A percentile compares a stretch with the other conserved stretches of the same genome.
phyloP scores from a whole-genome alignment of 257 asterid species.

The Solanum dulcamara region DNA sequence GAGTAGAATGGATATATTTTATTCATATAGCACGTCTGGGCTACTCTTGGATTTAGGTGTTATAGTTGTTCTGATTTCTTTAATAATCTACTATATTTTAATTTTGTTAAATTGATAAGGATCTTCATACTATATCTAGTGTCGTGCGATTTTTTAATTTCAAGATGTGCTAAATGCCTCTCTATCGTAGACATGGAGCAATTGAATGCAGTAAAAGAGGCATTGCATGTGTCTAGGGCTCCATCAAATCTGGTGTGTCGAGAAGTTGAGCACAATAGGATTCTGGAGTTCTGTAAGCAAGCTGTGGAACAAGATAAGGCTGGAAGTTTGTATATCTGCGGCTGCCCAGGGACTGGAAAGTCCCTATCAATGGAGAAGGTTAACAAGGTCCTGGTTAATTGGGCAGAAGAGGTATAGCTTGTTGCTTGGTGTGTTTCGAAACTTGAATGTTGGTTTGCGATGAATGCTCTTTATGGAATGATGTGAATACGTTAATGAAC shows the following conservation, averaged over 20 bases:
- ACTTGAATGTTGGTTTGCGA: not conserved
- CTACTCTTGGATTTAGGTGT: not conserved
- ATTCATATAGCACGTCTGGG: not conserved
- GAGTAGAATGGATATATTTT: not conserved
- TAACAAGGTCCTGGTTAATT: constrained; percentile 35
- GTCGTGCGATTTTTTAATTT: not conserved
- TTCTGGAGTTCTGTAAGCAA: constrained; percentile 69
- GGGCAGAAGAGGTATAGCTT: constrained; percentile 69
- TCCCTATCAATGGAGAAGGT: constrained; percentile 71
- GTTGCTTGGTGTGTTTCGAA: not conserved
- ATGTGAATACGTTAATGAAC: not conserved
- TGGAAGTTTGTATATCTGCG: constrained; percentile 80
- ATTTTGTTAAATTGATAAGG: not conserved
- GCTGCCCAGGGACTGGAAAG: constrained; percentile 98
- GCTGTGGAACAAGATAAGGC: constrained; percentile 59
- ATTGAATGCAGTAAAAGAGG: constrained; percentile 63
- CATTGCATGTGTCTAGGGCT: constrained; percentile 67
- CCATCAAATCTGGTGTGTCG: constrained; percentile 58
- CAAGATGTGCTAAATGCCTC: not conserved
- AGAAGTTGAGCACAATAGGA: constrained; percentile 54
- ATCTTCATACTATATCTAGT: not conserved
- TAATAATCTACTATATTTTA: not conserved
- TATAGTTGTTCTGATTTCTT: not conserved
- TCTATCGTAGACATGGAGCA: constrained; percentile 46
- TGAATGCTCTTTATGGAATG: not conserved